Evolutionary conservation across 805 yeast species (phyloP).

Genomic region (Pichia exigua): DNA sequence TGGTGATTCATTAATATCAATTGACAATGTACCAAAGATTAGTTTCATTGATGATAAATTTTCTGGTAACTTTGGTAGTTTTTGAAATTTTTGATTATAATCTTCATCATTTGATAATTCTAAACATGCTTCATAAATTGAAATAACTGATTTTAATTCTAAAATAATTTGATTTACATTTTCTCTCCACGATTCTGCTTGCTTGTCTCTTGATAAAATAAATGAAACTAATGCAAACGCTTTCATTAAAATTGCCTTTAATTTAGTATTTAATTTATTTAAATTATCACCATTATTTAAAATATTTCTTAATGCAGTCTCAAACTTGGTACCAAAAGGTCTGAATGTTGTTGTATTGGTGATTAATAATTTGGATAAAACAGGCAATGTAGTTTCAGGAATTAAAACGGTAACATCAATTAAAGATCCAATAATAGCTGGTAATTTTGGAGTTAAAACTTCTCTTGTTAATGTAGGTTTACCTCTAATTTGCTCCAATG

Average conservation of each 20-base stretch:
- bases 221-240: slow-evolving; percentile 49
- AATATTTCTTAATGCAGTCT: slow-evolving; percentile 34
- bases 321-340: slow-evolving; percentile 63
- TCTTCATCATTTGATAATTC: slow-evolving; percentile 52
- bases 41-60: slow-evolving; percentile 14
- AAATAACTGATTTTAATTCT: slow-evolving; percentile 48
- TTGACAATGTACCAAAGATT: slow-evolving; percentile 40
- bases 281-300: slow-evolving; percentile 29
- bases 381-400: slow-evolving; percentile 31
- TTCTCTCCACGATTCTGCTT: slow-evolving; percentile 37
- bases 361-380: slow-evolving; percentile 37
- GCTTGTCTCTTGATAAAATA: slow-evolving; percentile 45
- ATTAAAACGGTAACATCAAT: slow-evolving; percentile 38
- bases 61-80: slow-evolving; percentile 31
- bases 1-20: slow-evolving; percentile 52
- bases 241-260: slow-evolving; percentile 37
- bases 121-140: slow-evolving; percentile 52
- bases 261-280: slow-evolving; percentile 30
- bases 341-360: slow-evolving; percentile 73
- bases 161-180: slow-evolving; percentile 41
- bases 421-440: slow-evolving; percentile 48
- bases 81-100: slow-evolving; percentile 31
- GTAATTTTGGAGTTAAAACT: slow-evolving; percentile 69
- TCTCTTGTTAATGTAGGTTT: slow-evolving; percentile 83
- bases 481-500: slow-evolving; percentile 51